These are phyloP conservation scores for Rubroshorea leprosula DNA, from an alignment of 345 rosid species.

Conservation along the genomic window DNA sequence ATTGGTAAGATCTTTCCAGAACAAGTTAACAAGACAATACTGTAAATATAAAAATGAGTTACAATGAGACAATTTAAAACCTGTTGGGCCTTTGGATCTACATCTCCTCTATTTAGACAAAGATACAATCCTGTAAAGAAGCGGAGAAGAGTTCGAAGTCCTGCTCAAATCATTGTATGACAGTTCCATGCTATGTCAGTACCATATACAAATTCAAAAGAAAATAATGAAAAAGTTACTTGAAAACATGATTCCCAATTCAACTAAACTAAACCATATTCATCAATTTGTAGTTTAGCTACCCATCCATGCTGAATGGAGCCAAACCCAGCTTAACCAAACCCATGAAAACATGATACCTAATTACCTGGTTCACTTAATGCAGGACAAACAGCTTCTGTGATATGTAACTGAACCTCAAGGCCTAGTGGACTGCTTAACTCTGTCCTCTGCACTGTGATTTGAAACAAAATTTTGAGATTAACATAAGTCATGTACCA, in stretches of 20 bases:
- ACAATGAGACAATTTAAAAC: slow-evolving; percentile 27
- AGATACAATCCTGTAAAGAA: slow-evolving; percentile 87
- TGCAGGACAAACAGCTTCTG: slow-evolving; percentile 98
- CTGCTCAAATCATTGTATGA: slow-evolving; percentile 35
- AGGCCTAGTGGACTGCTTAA: slow-evolving; percentile 87
- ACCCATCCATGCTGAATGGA: too few relatives aligned
- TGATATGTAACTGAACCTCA: slow-evolving; percentile 92
- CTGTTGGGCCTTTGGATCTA: slow-evolving; percentile 83
- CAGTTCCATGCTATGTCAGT: slow-evolving; percentile 6
- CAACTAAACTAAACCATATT: too few relatives aligned
- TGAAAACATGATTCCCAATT: too few relatives aligned
- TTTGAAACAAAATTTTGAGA: slow-evolving; percentile 42
- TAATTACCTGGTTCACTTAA: slow-evolving; percentile 91
- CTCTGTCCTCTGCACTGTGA: slow-evolving; percentile 94
- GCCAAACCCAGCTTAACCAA: too few relatives aligned
- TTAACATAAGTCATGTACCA: slow-evolving; percentile 10
- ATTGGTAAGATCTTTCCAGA: slow-evolving; percentile 9
- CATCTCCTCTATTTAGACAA: slow-evolving; percentile 93
- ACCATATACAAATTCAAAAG: slow-evolving; percentile 6
- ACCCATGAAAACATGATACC: slow-evolving; percentile 2
- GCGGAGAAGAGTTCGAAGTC: slow-evolving; percentile 95
- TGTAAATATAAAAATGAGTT: slow-evolving; percentile 2
- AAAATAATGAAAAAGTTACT: not conserved
- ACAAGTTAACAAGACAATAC: not conserved
- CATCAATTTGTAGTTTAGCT: too few relatives aligned